phyloP scores from a whole-genome alignment of 345 rosid species.

The Moringa oleifera region DNA sequence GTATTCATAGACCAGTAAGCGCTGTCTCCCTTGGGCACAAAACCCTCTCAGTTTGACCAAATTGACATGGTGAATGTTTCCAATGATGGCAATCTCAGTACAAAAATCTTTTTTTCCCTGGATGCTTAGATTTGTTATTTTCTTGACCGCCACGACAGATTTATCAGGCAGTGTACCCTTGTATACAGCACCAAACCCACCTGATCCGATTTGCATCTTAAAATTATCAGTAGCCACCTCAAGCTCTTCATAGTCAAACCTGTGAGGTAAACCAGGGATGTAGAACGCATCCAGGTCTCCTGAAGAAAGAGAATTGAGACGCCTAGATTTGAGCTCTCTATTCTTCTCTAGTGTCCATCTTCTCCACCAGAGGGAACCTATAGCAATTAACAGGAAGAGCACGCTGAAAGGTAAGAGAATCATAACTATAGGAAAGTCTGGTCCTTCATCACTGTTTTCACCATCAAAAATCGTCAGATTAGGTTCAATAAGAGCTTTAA shows the following conservation, averaged over 20 bases:
- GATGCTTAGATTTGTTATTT: constrained; percentile 49
- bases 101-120: constrained; percentile 75
- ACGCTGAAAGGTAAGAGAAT: constrained; percentile 66
- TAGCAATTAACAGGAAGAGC: constrained; percentile 30
- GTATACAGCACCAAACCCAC: constrained; percentile 76
- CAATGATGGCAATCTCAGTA: constrained; percentile 68
- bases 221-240: constrained; percentile 62
- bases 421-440: constrained; percentile 38
- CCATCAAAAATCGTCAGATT: constrained; percentile 12
- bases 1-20: constrained; percentile 68
- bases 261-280: constrained; percentile 71
- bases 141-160: constrained; percentile 60
- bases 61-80: constrained; percentile 70
- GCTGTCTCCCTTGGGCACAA: constrained; percentile 58
- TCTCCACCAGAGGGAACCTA: constrained; percentile 56
- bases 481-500: constrained; percentile 41
- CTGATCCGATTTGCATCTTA: constrained; percentile 53
- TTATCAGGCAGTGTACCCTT: constrained; percentile 49
- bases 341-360: constrained; percentile 33
- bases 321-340: constrained; percentile 26
- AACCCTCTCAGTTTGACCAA: constrained; percentile 76
- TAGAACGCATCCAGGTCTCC: constrained; percentile 62
- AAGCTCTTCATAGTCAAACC: constrained; percentile 57
- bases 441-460: constrained; percentile 19
- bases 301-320: constrained; percentile 32